A percentile compares a stretch with the other conserved stretches of the same genome.
These are phyloP conservation scores for Epicoccum sorghinum DNA, from an alignment of 2,329 filamentous ascomycete species.

Conservation along the genomic window DNA sequence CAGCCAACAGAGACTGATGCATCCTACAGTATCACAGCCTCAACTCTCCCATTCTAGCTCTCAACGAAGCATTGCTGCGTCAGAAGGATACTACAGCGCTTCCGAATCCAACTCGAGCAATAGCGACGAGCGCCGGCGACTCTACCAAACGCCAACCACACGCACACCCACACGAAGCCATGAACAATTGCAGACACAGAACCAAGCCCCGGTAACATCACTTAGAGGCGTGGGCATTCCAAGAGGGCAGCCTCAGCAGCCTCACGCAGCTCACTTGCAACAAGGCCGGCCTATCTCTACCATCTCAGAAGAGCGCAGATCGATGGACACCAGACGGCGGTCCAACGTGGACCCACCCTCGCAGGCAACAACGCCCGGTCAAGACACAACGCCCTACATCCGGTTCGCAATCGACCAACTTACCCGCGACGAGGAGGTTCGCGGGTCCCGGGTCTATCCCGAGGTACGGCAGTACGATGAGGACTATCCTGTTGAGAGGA, in stretches of 20 bases:
- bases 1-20: slow-evolving; percentile 22
- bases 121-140: slow-evolving; percentile 40
- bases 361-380: slow-evolving; percentile 62
- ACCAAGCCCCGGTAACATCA: slow-evolving; percentile 40
- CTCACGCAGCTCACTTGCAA: slow-evolving; percentile 21
- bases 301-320: slow-evolving; percentile 41
- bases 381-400: slow-evolving; percentile 87
- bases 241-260: slow-evolving; percentile 31
- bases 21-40: slow-evolving; percentile 46
- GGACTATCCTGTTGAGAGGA: slow-evolving; percentile 59
- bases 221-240: slow-evolving; percentile 42
- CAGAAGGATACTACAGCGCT: slow-evolving; percentile 58
- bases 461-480: slow-evolving; percentile 31
- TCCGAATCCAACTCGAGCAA: slow-evolving; percentile 49
- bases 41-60: slow-evolving; percentile 50
- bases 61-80: slow-evolving; percentile 55
- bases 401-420: slow-evolving; percentile 88
- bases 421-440: slow-evolving; percentile 72
- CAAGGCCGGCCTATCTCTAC: slow-evolving; percentile 39
- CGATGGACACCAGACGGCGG: slow-evolving; percentile 27
- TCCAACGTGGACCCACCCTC: slow-evolving; percentile 42
- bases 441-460: slow-evolving; percentile 59
- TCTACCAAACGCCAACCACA: slow-evolving; percentile 45
- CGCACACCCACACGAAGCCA: slow-evolving; percentile 45
- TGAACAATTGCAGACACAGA: slow-evolving; percentile 42